Percentiles rank a stretch among this genome's conserved stretches.
Evolutionary conservation across 2,329 filamentous ascomycete species (phyloP).

Genomic region (Trichophyton mentagrophytes): DNA sequence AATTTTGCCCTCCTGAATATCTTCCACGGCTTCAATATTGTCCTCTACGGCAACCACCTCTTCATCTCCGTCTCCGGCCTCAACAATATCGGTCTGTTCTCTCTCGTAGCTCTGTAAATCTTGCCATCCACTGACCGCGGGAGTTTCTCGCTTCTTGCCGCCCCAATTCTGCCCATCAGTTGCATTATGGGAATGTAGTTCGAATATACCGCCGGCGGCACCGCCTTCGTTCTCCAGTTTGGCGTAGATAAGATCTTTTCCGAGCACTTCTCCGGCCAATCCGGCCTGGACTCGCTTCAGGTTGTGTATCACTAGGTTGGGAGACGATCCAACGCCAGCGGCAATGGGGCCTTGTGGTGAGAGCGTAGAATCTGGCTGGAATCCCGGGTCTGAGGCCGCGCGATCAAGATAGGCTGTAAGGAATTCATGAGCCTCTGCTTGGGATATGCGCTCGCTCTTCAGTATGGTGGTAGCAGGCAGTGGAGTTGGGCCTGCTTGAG

Average conservation of each 20-base stretch:
- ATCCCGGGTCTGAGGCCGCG: constrained; percentile 29
- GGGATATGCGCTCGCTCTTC: constrained; percentile 24
- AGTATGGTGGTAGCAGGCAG: constrained; percentile 29
- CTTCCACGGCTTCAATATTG: constrained; percentile 30
- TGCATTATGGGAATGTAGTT: constrained; percentile 5
- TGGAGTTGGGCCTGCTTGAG: constrained; percentile 23
- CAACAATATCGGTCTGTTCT: constrained; percentile 22
- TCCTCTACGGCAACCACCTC: constrained; percentile 26
- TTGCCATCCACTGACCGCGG: constrained; percentile 15
- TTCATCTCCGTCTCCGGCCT: constrained; percentile 11
- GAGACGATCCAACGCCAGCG: constrained; percentile 28
- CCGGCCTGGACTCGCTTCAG: constrained; percentile 35
- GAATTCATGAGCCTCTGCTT: constrained; percentile 31
- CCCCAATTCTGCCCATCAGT: constrained; percentile 20
- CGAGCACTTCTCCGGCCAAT: constrained; percentile 30
- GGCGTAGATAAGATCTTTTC: constrained; percentile 28
- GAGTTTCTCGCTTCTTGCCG: constrained; percentile 16
- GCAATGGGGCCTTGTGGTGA: constrained; percentile 33
- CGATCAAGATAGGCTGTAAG: constrained; percentile 32
- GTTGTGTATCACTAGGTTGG: constrained; percentile 34
- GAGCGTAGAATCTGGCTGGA: constrained; percentile 34
- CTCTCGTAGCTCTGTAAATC: constrained; percentile 23
- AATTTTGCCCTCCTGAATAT: constrained; percentile 20
- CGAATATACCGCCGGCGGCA: constrained; percentile 1
- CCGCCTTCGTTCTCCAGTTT: constrained; percentile 16